Conservation (phyloP, 345 rosid genomes). For the Salix udensis region DNA sequence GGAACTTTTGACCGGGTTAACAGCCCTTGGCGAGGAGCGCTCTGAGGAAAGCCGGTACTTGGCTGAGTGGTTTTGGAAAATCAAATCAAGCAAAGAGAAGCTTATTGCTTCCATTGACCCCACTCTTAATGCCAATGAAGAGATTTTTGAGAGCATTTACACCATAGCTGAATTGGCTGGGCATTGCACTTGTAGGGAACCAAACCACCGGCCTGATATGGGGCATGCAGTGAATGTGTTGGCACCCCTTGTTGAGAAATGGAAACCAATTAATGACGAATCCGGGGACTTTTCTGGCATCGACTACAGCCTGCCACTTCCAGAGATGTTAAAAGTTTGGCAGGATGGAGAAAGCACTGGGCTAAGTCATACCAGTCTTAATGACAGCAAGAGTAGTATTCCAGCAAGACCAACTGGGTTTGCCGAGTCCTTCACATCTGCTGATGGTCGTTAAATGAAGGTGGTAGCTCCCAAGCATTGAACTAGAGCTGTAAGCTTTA, state of each 20-base stretch:
- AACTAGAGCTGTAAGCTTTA: neutral
- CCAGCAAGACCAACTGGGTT: slow-evolving; percentile 40
- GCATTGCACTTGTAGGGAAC: slow-evolving; percentile 50
- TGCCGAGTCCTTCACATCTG: slow-evolving; percentile 42
- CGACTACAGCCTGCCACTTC: slow-evolving; percentile 36
- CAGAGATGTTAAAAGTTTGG: slow-evolving; percentile 48
- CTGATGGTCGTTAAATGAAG: slow-evolving; percentile 35
- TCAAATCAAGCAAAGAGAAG: slow-evolving; percentile 38
- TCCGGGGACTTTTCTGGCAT: slow-evolving; percentile 25
- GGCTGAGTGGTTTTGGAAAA: slow-evolving; percentile 51
- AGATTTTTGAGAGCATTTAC: slow-evolving; percentile 33
- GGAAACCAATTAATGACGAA: slow-evolving; percentile 38
- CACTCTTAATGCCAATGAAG: slow-evolving; percentile 27
- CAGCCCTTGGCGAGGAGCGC: slow-evolving; percentile 45
- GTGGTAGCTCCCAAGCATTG: neutral
- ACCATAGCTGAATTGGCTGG: slow-evolving; percentile 44
- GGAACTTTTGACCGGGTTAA: slow-evolving; percentile 46
- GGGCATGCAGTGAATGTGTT: slow-evolving; percentile 43
- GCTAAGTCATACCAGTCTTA: slow-evolving; percentile 11
- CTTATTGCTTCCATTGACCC: slow-evolving; percentile 38
- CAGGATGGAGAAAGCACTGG: slow-evolving; percentile 35
- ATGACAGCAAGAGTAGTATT: slow-evolving; percentile 40
- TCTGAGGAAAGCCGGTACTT: slow-evolving; percentile 46
- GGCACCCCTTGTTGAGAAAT: slow-evolving; percentile 40
- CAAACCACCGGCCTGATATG: slow-evolving; percentile 52